A percentile compares a stretch with the other conserved stretches of the same genome.
Evolutionary conservation across 2,329 filamentous ascomycete species (phyloP).

Genomic region (Huntiella savannae): DNA sequence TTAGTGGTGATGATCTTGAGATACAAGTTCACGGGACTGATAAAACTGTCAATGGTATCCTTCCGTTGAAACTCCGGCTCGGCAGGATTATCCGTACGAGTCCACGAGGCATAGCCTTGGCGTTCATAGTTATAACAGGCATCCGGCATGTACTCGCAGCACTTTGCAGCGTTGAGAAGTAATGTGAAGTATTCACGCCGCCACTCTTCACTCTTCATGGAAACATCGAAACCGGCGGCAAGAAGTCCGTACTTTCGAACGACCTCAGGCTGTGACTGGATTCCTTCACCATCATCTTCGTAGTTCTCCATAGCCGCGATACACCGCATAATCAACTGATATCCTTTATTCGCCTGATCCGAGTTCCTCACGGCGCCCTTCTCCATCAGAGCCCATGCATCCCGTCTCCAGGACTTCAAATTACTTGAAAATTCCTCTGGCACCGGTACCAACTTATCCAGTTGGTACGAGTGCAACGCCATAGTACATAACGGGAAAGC

Average conservation of each 20-base stretch:
- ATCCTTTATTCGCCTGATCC: constrained; percentile 3
- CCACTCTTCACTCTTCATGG: constrained; percentile 65
- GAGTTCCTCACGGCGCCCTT: constrained; percentile 1
- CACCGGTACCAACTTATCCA: constrained; percentile 9
- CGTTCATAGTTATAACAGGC: constrained; percentile 40
- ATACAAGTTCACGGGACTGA: constrained; percentile 58
- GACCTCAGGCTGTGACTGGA: constrained; percentile 6
- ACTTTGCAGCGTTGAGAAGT: constrained; percentile 56
- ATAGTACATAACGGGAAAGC: constrained; percentile 4
- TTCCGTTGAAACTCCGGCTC: constrained; percentile 34
- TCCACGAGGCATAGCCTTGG: constrained; percentile 39
- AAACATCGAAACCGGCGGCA: constrained; percentile 40
- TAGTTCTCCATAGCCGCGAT: constrained; percentile 8
- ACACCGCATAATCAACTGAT: constrained; percentile 1
- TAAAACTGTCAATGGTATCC: constrained; percentile 46
- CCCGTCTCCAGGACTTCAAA: neutral
- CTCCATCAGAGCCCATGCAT: constrained; percentile 8
- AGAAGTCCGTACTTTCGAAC: constrained; percentile 6
- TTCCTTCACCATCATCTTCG: constrained; percentile 8
- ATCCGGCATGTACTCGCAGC: constrained; percentile 69
- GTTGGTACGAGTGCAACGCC: constrained; percentile 6
- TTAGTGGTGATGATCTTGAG: constrained; percentile 61
- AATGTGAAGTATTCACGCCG: constrained; percentile 67
- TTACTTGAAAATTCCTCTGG: constrained; percentile 6
- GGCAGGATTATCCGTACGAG: constrained; percentile 13